A percentile compares a stretch with the other conserved stretches of the same genome.
Conservation (phyloP, 169 alveolate genomes). For the Plasmodium falciparum region DNA sequence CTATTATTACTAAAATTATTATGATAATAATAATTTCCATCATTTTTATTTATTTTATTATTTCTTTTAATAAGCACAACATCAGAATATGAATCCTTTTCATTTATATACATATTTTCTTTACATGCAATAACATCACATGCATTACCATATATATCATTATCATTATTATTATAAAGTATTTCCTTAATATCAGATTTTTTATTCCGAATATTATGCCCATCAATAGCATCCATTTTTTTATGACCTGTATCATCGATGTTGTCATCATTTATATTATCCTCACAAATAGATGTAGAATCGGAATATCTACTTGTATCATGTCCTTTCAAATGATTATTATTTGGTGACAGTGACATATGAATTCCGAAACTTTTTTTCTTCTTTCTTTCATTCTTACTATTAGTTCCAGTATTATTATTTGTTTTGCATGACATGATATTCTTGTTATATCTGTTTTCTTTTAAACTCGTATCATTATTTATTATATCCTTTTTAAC, state of each 20-base stretch:
- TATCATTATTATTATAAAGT: no score
- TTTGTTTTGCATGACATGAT: no score
- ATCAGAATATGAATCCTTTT: slow-evolving; percentile 3
- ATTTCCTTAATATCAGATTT: no score
- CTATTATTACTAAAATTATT: no score
- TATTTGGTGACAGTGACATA: not conserved
- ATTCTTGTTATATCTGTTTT: no score
- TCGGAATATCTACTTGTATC: no score
- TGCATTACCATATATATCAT: no score
- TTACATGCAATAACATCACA: not conserved
- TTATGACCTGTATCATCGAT: no score
- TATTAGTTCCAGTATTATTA: not conserved
- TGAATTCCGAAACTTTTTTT: not conserved
- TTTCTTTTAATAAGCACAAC: not conserved
- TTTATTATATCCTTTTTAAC: not conserved
- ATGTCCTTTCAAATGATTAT: not conserved
- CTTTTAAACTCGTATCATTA: not conserved
- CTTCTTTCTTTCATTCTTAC: not conserved
- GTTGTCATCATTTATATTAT: no score
- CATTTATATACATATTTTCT: not conserved
- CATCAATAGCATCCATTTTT: no score
- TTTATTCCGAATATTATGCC: no score
- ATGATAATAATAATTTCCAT: not conserved
- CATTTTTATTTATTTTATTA: not conserved
- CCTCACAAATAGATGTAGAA: no score